A percentile compares a stretch with the other conserved stretches of the same genome.
These are phyloP conservation scores for Xylaria polymorpha DNA, from an alignment of 2,329 filamentous ascomycete genomes.

Conservation along the genomic window DNA sequence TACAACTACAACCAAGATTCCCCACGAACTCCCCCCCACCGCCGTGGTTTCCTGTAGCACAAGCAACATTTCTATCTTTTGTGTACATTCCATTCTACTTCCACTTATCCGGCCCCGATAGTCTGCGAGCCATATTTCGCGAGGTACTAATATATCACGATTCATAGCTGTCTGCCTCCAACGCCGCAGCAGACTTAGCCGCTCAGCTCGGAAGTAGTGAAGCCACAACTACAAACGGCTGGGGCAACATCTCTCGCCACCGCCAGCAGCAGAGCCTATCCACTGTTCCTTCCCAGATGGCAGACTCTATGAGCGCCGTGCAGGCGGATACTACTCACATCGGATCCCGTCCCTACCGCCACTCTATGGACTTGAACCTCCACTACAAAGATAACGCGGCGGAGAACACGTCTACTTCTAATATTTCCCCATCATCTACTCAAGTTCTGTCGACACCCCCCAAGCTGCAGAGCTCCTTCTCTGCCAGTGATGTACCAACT, in stretches of 20 bases:
- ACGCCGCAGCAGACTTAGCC: slow-evolving; percentile 83
- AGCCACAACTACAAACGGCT: slow-evolving; percentile 60
- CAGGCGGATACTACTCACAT: slow-evolving; percentile 62
- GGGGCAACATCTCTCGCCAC: slow-evolving; percentile 74
- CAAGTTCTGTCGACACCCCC: slow-evolving; percentile 71
- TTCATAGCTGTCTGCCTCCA: slow-evolving; percentile 80
- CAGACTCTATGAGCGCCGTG: slow-evolving; percentile 52
- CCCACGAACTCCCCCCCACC: not conserved
- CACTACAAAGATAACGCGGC: slow-evolving; percentile 54
- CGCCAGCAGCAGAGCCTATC: slow-evolving; percentile 72
- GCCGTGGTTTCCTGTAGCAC: not conserved
- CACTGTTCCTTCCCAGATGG: slow-evolving; percentile 55
- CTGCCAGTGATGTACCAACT: slow-evolving; percentile 88
- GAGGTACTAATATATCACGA: slow-evolving; percentile 50
- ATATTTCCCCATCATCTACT: slow-evolving; percentile 61
- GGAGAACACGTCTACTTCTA: slow-evolving; percentile 53
- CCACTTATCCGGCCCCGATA: slow-evolving; percentile 8
- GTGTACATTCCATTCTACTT: slow-evolving; percentile 26
- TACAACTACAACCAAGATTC: slow-evolving; percentile 1
- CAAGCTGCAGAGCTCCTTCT: slow-evolving; percentile 88
- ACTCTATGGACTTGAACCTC: slow-evolving; percentile 68
- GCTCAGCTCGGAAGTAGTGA: slow-evolving; percentile 73
- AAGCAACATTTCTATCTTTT: slow-evolving; percentile 1
- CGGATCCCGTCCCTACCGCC: slow-evolving; percentile 62
- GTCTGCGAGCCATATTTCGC: slow-evolving; percentile 39